phyloP scores from a whole-genome alignment of 176 grass and related monocot genomes.

The Microstegium vimineum region DNA sequence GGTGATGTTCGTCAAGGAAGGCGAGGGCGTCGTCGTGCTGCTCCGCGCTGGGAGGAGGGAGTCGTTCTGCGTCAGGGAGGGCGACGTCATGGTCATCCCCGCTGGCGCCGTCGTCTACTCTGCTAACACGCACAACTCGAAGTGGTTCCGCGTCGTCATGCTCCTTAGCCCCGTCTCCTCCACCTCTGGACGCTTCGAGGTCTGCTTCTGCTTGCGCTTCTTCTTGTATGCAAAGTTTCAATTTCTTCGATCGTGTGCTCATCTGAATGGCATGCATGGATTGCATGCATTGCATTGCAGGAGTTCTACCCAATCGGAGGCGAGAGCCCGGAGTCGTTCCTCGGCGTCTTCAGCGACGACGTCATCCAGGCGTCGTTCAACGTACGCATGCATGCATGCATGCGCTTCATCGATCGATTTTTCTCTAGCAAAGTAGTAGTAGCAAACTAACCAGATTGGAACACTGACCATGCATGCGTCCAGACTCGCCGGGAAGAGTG shows the following conservation, averaged over 20 bases:
- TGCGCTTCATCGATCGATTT: not conserved
- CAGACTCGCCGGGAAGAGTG: slow-evolving; percentile 45
- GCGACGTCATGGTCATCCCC: slow-evolving; percentile 63
- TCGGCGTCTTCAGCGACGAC: slow-evolving; percentile 62
- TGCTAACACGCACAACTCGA: slow-evolving; percentile 44
- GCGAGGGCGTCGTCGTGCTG: slow-evolving; percentile 50
- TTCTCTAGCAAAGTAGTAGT: not conserved
- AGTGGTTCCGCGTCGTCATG: slow-evolving; percentile 58
- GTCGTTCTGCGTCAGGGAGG: slow-evolving; percentile 53
- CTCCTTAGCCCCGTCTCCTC: slow-evolving; percentile 52
- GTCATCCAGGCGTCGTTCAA: slow-evolving; percentile 74
- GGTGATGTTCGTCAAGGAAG: slow-evolving; percentile 61
- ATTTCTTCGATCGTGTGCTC: not conserved
- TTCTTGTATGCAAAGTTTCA: no score
- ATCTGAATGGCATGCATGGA: no score
- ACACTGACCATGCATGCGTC: not conserved
- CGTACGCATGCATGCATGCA: slow-evolving; percentile 39
- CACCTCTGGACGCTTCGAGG: slow-evolving; percentile 51
- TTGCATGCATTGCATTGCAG: no score
- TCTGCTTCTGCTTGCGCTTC: not conserved
- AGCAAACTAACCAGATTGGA: not conserved
- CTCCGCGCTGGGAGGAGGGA: slow-evolving; percentile 36
- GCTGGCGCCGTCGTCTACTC: slow-evolving; percentile 61
- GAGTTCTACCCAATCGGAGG: slow-evolving; percentile 56
- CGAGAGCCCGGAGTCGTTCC: slow-evolving; percentile 41